Percentiles rank a stretch among this genome's conserved stretches.
phyloP scores from a whole-genome alignment of 2,329 filamentous ascomycete species.

The Tothia fuscella region DNA sequence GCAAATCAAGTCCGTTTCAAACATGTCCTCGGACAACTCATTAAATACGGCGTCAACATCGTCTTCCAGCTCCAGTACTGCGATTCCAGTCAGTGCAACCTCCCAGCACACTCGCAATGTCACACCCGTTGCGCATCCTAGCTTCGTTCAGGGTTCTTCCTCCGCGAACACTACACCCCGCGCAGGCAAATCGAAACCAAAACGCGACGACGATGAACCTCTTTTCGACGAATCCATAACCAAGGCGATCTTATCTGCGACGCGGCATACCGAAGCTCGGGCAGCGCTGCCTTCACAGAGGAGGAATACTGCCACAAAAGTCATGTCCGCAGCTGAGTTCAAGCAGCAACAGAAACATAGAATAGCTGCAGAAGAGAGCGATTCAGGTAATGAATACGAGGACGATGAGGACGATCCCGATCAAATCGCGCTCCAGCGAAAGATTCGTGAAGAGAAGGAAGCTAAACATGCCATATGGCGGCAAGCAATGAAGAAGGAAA shows the following conservation, averaged over 20 bases:
- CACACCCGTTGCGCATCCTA: slow-evolving; percentile 6
- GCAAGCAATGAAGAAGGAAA: slow-evolving; percentile 95
- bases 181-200: slow-evolving; percentile 13
- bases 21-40: slow-evolving; percentile 8
- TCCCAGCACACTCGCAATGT: slow-evolving; percentile 1
- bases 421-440: slow-evolving; percentile 2
- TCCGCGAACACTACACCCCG: slow-evolving; percentile 14
- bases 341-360: slow-evolving; percentile 58
- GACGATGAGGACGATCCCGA: slow-evolving; percentile 59
- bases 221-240: not conserved
- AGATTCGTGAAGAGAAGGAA: slow-evolving; percentile 39
- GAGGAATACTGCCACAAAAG: slow-evolving; percentile 39
- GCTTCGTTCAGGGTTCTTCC: slow-evolving; percentile 13
- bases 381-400: slow-evolving; percentile 52
- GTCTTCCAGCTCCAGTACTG: slow-evolving; percentile 7
- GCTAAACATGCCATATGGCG: slow-evolving; percentile 82
- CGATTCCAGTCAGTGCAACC: not conserved
- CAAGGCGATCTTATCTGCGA: not conserved
- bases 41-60: slow-evolving; percentile 10
- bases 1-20: slow-evolving; percentile 21
- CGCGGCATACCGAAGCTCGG: not conserved
- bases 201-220: not conserved
- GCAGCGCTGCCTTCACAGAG: slow-evolving; percentile 1
- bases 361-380: slow-evolving; percentile 35
- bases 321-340: slow-evolving; percentile 84